phyloP scores from a whole-genome alignment of 2,329 filamentous ascomycete genomes.

The Pseudogymnoascus sp. region DNA sequence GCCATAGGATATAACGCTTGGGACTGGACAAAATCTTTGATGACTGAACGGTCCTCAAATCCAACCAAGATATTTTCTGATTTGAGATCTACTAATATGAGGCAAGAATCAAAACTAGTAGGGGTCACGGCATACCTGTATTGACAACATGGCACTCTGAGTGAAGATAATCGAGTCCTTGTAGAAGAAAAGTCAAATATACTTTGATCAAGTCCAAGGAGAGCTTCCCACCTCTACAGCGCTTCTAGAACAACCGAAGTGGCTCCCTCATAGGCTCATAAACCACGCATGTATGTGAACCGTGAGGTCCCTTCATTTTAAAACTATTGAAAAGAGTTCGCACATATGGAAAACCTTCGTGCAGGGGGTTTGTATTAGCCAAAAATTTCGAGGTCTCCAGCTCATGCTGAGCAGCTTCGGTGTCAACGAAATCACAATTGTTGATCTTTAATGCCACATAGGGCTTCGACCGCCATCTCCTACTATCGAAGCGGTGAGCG shows the following conservation, averaged over 20 bases:
- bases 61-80: conserved; percentile 20
- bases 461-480: conserved; percentile 1
- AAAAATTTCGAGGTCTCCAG: conserved; percentile 2
- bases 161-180: conserved; percentile 16
- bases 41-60: conserved; percentile 19
- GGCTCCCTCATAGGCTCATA: conserved; percentile 19
- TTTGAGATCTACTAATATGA: conserved; percentile 19
- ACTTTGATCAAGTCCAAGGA: conserved; percentile 14
- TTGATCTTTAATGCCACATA: conserved; percentile 12
- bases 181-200: conserved; percentile 13
- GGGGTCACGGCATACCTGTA: background rate
- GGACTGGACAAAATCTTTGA: conserved; percentile 18
- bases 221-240: conserved; percentile 12
- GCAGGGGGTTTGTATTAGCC: background rate
- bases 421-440: conserved; percentile 11
- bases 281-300: conserved; percentile 18
- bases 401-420: conserved; percentile 7
- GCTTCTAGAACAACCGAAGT: conserved; percentile 15
- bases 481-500: background rate
- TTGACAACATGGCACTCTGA: conserved; percentile 12
- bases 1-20: conserved; percentile 20
- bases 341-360: background rate
- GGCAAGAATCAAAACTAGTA: background rate
- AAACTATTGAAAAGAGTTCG: conserved; percentile 16
- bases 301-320: conserved; percentile 11